Percentiles rank a stretch among this genome's conserved stretches.
These are phyloP conservation scores for Escallonia rubra DNA, from an alignment of 129 eudicot species.

Conservation along the genomic window DNA sequence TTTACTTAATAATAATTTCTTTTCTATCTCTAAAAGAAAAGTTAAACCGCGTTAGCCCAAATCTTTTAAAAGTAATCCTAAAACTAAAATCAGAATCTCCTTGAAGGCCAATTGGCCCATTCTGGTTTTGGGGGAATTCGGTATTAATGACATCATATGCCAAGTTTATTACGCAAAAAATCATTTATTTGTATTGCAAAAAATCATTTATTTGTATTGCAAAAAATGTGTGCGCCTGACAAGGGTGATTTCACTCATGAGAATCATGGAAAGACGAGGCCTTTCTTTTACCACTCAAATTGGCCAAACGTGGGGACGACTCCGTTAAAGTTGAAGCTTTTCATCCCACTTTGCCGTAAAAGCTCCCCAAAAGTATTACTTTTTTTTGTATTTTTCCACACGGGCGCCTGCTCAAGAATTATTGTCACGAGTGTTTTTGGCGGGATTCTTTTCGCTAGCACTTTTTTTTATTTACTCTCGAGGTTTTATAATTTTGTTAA, in stretches of 20 bases:
- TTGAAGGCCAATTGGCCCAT: too few relatives aligned
- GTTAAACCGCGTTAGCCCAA: too few relatives aligned
- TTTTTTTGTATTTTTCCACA: neutral
- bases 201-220: too few relatives aligned
- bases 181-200: too few relatives aligned
- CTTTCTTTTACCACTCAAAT: neutral
- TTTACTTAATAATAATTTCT: too few relatives aligned
- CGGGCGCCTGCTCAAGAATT: neutral
- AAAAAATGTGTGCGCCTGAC: neutral
- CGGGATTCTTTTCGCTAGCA: neutral
- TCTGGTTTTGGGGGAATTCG: neutral
- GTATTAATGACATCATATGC: neutral
- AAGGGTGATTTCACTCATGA: neutral
- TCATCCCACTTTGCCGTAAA: neutral
- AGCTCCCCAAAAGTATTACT: neutral
- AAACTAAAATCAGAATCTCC: too few relatives aligned
- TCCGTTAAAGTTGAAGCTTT: conserved; percentile 1
- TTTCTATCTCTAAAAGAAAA: too few relatives aligned
- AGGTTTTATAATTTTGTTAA: neutral
- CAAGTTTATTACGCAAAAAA: neutral
- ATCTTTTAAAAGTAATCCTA: too few relatives aligned
- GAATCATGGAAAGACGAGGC: neutral
- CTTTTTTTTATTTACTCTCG: neutral
- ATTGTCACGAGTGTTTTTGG: neutral
- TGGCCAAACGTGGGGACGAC: conserved; percentile 1